Conservation (phyloP, 1,284 basidiomycete genomes). For the Irpex sp. region DNA sequence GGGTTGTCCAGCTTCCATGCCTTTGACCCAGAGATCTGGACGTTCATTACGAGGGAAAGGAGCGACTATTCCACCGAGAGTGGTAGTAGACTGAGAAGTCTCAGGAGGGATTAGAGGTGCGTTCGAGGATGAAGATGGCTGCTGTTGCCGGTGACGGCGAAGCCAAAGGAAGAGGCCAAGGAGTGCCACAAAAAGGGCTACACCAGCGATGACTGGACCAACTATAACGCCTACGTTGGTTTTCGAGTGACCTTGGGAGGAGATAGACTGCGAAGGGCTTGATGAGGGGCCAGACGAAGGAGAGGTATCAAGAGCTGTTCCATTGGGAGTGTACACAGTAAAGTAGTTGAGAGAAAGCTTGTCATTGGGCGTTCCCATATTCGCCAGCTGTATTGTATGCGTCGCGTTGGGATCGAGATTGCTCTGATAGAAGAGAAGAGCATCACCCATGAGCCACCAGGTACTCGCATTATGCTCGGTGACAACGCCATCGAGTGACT, state of each 20-base stretch:
- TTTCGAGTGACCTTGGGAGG: background rate
- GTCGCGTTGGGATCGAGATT: slow-evolving; percentile 2
- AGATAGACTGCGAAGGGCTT: background rate
- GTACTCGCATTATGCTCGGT: slow-evolving; percentile 8
- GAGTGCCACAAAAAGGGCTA: too few relatives aligned
- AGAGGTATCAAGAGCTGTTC: background rate
- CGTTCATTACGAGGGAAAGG: slow-evolving; percentile 6
- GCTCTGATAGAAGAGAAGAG: slow-evolving; percentile 10
- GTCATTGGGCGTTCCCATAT: slow-evolving; percentile 3
- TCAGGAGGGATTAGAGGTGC: background rate
- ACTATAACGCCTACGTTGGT: slow-evolving; percentile 9
- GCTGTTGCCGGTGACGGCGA: background rate
- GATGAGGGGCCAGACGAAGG: background rate
- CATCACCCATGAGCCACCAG: slow-evolving; percentile 10
- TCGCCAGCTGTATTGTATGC: slow-evolving; percentile 3
- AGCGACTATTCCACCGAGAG: background rate
- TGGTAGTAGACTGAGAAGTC: background rate
- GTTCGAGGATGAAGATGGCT: background rate
- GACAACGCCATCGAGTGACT: slow-evolving; percentile 1
- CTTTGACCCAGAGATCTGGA: slow-evolving; percentile 7
- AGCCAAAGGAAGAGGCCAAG: slow-evolving; percentile 2
- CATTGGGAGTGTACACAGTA: slow-evolving; percentile 5
- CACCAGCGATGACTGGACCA: slow-evolving; percentile 7
- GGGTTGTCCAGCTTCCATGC: slow-evolving; percentile 4
- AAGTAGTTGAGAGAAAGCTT: slow-evolving; percentile 9